Percentiles rank a stretch among this genome's conserved stretches.
Evolutionary conservation across 371 early-diverging fungal genomes (phyloP).

Genomic region (Rhizopus stolonifer): DNA sequence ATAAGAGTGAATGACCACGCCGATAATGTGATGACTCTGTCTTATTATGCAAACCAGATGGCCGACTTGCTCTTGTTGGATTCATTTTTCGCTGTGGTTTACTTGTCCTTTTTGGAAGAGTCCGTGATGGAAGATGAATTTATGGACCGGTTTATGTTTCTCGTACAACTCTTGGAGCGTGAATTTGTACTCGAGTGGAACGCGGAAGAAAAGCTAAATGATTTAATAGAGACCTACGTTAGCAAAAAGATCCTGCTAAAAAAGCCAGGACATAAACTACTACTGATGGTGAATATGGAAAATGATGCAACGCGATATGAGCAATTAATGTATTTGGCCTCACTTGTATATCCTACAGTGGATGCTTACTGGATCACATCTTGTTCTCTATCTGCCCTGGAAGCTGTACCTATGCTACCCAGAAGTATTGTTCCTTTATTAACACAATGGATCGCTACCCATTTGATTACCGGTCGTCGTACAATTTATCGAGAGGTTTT

Average conservation of each 20-base stretch:
- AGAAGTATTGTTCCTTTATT: constrained; percentile 45
- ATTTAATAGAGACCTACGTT: constrained; percentile 23
- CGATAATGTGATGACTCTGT: constrained; percentile 51
- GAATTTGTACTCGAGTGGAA: constrained; percentile 49
- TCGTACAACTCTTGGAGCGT: constrained; percentile 44
- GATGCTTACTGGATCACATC: constrained; percentile 56
- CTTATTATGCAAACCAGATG: constrained; percentile 52
- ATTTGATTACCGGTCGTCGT: constrained; percentile 45
- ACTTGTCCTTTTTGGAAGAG: constrained; percentile 40
- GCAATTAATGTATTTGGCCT: constrained; percentile 44
- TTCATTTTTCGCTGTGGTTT: constrained; percentile 49
- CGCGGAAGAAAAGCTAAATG: constrained; percentile 37
- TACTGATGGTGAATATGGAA: constrained; percentile 35
- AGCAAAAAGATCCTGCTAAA: constrained; percentile 25
- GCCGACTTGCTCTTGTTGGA: constrained; percentile 42
- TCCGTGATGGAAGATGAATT: constrained; percentile 43
- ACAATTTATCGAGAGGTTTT: constrained; percentile 52
- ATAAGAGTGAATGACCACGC: constrained; percentile 53
- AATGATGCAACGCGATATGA: constrained; percentile 38
- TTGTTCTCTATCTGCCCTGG: constrained; percentile 50
- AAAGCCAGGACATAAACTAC: constrained; percentile 14
- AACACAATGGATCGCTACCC: constrained; percentile 53
- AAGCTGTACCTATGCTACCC: constrained; percentile 49
- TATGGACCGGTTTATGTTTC: constrained; percentile 47
- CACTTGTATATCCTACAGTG: constrained; percentile 47